Evolutionary conservation across 148 eudicot genomes (phyloP), one percentile per base, ranked within the genome.

Genomic region (Vaccinium corymbosum): DNA sequence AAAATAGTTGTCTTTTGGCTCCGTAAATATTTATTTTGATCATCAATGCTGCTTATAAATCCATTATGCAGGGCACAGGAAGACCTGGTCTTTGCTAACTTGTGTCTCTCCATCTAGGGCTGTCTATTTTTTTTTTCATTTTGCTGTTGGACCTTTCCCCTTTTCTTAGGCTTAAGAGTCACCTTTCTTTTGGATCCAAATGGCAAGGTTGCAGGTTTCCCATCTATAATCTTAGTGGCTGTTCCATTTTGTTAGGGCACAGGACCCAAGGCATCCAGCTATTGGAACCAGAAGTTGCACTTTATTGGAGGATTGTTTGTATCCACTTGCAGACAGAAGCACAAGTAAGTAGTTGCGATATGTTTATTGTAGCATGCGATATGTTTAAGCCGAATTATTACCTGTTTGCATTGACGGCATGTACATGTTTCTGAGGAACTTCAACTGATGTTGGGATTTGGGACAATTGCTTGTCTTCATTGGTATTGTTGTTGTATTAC

Each of bases 251-350:
- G 52, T 55, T 82, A 84, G 97, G 86, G 66, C 72, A 66, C 79
- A 38, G 78, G 66, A 55, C 81, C 82, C 83, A 85, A 64, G 57
- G 76, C 84, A 86, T 86, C 84, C 89, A 86, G 81, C 89, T 94
- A 56, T 81, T 97, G 88, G 96, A 95, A 70, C 91, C 98, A 75
- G 99, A 97, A 89, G 90, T 91, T 85, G 97, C 99, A 85, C 91
- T 97, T 55, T 97, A 90, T 85, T 95, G 98, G 98, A 92, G 96
- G 87, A 87, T 86, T 84, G 94, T 93, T 71, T 93, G 99, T 84
- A 91, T 86, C 83, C 89, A 97, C 79, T 84, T 97, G 74, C 96
- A 95, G 78, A 87, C 82, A 61, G 92, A 93, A 87, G 98, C 99
- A 73, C 93, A 92, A 78, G 99, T 95, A 86, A 88, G 89, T 72